A percentile compares a stretch with the other conserved stretches of the same genome.
These are phyloP conservation scores for Neurospora pannonica DNA, from an alignment of 495 filamentous ascomycete genomes.

Conservation along the genomic window DNA sequence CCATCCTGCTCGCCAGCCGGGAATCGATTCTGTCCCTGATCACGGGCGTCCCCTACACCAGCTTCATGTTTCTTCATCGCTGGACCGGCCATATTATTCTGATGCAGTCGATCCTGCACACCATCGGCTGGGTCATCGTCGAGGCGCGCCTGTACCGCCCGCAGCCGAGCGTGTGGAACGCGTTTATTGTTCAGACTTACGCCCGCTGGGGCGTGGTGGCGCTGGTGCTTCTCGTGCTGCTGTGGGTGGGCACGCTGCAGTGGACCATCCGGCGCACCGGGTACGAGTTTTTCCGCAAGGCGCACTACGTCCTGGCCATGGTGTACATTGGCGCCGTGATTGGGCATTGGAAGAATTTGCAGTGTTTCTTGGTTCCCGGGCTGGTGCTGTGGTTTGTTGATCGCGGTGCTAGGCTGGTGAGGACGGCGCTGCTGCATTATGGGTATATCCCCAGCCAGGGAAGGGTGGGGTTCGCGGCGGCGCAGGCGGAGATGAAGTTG, in stretches of 20 bases:
- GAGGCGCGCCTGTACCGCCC: constrained; percentile 55
- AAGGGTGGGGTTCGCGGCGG: constrained; percentile 36
- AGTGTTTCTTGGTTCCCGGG: constrained; percentile 53
- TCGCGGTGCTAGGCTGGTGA: constrained; percentile 36
- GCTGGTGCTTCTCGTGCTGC: constrained; percentile 45
- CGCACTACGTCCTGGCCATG: constrained; percentile 54
- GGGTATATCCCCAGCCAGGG: constrained; percentile 25
- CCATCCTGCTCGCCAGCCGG: constrained; percentile 47
- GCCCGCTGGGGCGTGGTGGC: constrained; percentile 59
- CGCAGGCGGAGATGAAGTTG: constrained; percentile 35
- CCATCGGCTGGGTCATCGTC: constrained; percentile 55
- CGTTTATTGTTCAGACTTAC: constrained; percentile 46
- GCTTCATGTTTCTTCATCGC: constrained; percentile 61
- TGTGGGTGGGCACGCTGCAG: constrained; percentile 45
- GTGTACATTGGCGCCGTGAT: constrained; percentile 59
- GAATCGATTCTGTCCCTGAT: constrained; percentile 52
- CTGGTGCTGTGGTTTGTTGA: constrained; percentile 50
- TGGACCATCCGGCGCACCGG: constrained; percentile 47
- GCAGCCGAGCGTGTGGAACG: constrained; percentile 44
- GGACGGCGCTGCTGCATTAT: constrained; percentile 46
- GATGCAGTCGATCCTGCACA: constrained; percentile 51
- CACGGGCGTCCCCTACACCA: constrained; percentile 57
- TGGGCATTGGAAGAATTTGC: constrained; percentile 54
- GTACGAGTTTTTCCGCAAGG: constrained; percentile 58
- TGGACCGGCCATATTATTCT: constrained; percentile 58